Evolutionary conservation across 177 flowering plant species (phyloP), one percentile per base, ranked within the genome.

Genomic region (Tripterygium wilfordii): DNA sequence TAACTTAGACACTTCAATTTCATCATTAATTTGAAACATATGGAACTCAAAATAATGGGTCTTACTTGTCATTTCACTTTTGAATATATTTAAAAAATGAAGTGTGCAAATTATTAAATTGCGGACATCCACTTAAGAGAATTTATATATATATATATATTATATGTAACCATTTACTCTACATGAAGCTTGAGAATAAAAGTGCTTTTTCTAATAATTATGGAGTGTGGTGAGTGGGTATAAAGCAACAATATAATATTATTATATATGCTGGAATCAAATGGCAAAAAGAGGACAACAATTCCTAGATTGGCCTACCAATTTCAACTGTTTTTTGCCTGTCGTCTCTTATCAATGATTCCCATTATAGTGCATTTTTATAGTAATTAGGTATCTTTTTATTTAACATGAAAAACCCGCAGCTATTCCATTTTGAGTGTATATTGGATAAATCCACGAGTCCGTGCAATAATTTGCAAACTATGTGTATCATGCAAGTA

Each of bases 181-280:
- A n/a, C n/a, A n/a, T n/a, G n/a, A n/a, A n/a, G n/a, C n/a, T n/a
- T n/a, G n/a, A n/a, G n/a, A n/a, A n/a, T n/a, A n/a, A n/a, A n/a
- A 16, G 20, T 13, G 14, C 14, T 44, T 23, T 59, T 35, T 45
- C 8, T 17, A 17, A 18, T 13, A 2, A 30, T 30, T 14, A 18
- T 23, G 48, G 49, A 36, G 26, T 47, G 57, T 50, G 49, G 60
- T 62, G 66, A 62, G 66, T 62, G 66, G 60, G 60, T 50, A 62
- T 62, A 49, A 61, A 47, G 52, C 36, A 16, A 32, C 27, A 40
- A 31, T n/a, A 27, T 46, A 27, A 47, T 42, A 22, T 54, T 33
- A 3, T 42, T 19, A 15, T 16, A 3, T 18, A 18, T 14, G 10
- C 42, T 47, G 64, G 54, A 53, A 45, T 60, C 58, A 48, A 15